Conservation (phyloP, 192 early-diverging fungal genomes). For the Jimgerdemannia flammicorona region DNA sequence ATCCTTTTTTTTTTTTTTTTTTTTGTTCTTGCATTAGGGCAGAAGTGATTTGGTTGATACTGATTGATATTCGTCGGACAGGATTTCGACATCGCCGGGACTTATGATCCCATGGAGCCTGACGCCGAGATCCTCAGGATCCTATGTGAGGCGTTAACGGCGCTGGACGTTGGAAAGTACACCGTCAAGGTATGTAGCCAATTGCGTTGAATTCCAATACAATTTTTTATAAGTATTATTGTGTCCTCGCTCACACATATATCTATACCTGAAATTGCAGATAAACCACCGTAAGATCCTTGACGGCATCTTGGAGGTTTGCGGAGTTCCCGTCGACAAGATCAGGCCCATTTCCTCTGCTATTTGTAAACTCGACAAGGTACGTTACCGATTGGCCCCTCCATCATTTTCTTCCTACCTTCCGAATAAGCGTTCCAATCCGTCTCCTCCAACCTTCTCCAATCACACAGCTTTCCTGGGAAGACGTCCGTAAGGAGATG, state of each 20-base stretch:
- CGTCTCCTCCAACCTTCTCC: not conserved
- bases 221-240: no score
- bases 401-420: not conserved
- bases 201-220: no score
- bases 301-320: conserved; percentile 96
- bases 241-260: no score
- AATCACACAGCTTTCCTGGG: conserved; percentile 69
- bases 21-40: not conserved
- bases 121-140: conserved; percentile 88
- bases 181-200: conserved; percentile 66
- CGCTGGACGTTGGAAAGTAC: conserved; percentile 84
- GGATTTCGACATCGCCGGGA: conserved; percentile 98
- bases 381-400: not conserved
- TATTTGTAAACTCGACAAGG: conserved; percentile 97
- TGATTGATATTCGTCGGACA: conserved; percentile 11
- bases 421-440: not conserved
- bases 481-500: conserved; percentile 93
- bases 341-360: conserved; percentile 93
- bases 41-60: not conserved
- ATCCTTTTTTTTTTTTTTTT: conserved; percentile 24
- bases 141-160: conserved; percentile 75
- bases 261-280: conserved; percentile 16
- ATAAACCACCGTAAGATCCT: conserved; percentile 96
- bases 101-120: conserved; percentile 94
- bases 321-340: conserved; percentile 87